Conservation (phyloP, 192 early-diverging fungal species). For the Podila horticola region DNA sequence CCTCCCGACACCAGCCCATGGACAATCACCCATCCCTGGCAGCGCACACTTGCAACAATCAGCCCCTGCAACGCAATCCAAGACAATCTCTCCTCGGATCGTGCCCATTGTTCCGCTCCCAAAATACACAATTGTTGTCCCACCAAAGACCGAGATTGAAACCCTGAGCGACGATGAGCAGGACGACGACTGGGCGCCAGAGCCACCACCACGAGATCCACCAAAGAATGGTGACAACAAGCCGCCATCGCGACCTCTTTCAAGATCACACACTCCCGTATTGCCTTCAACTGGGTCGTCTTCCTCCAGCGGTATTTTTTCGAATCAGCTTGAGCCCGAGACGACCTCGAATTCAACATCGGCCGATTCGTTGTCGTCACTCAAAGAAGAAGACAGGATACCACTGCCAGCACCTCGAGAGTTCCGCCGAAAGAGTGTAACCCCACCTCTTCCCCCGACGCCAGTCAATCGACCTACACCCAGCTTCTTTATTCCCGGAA, state of each 20-base stretch:
- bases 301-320: not conserved
- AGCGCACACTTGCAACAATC: not conserved
- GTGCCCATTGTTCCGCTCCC: constrained; percentile 41
- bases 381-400: constrained; percentile 13
- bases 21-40: not conserved
- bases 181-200: constrained; percentile 24
- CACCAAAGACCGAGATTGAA: constrained; percentile 29
- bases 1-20: not conserved
- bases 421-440: constrained; percentile 26
- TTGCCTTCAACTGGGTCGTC: not conserved
- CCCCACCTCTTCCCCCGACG: constrained; percentile 1
- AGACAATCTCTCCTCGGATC: constrained; percentile 40
- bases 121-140: constrained; percentile 30
- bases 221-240: constrained; percentile 3
- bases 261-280: not conserved
- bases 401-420: constrained; percentile 41
- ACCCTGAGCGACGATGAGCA: constrained; percentile 13
- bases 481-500: not conserved
- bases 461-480: not conserved
- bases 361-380: not conserved
- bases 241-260: not conserved
- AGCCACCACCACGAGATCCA: constrained; percentile 31
- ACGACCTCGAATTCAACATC: not conserved
- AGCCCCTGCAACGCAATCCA: constrained; percentile 9
- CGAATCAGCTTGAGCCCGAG: not conserved